Percentiles rank a stretch among this genome's conserved stretches.
Conservation (phyloP, 1,139 yeast genomes). For the Hansenula sp. region DNA sequence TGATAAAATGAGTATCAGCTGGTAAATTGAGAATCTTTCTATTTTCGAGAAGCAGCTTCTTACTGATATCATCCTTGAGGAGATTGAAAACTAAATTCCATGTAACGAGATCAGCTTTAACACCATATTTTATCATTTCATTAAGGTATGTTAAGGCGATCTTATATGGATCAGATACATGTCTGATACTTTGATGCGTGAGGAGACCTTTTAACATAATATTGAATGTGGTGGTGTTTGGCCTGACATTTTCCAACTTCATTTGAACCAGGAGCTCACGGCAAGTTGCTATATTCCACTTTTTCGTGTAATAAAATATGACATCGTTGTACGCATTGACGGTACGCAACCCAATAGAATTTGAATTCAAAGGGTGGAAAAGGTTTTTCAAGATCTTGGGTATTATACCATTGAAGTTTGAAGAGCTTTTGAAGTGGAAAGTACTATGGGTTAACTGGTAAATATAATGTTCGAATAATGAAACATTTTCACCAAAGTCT, state of each 20-base stretch:
- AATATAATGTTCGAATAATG: constrained; percentile 27
- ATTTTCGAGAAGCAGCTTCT: constrained; percentile 22
- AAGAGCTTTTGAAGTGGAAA: constrained; percentile 28
- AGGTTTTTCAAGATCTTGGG: constrained; percentile 33
- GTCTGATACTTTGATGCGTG: constrained; percentile 24
- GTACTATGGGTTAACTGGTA: constrained; percentile 30
- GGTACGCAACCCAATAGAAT: constrained; percentile 29
- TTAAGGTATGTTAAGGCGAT: constrained; percentile 29
- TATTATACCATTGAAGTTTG: constrained; percentile 29
- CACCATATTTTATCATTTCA: constrained; percentile 26
- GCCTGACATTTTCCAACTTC: constrained; percentile 28
- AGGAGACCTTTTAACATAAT: constrained; percentile 27
- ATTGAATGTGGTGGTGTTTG: constrained; percentile 41
- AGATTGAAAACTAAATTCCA: constrained; percentile 33
- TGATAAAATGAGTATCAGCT: constrained; percentile 11
- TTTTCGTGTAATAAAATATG: constrained; percentile 34
- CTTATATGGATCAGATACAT: constrained; percentile 24
- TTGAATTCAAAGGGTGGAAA: constrained; percentile 34
- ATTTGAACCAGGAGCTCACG: constrained; percentile 37
- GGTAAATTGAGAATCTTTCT: constrained; percentile 24
- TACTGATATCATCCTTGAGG: constrained; percentile 25
- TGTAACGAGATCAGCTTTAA: constrained; percentile 33
- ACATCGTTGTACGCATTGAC: constrained; percentile 38
- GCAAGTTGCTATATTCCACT: constrained; percentile 36
- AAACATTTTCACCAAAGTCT: constrained; percentile 21